A percentile compares a stretch with the other conserved stretches of the same genome.
phyloP scores from a whole-genome alignment of 192 early-diverging fungal species.

The Coemansia sp. region DNA sequence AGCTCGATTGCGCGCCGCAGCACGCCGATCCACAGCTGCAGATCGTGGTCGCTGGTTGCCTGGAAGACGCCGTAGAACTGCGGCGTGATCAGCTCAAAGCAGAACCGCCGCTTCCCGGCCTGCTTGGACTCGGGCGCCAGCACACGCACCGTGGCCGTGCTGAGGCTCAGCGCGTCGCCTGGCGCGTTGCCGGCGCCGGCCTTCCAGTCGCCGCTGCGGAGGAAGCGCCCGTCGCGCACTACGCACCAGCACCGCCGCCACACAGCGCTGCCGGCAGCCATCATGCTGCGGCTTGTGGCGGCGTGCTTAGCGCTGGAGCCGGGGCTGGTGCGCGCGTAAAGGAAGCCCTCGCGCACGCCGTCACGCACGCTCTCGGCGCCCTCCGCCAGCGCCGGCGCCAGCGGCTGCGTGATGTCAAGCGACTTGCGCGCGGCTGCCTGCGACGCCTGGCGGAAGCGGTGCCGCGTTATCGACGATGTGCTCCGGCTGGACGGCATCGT shows the following conservation, averaged over 20 bases:
- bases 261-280: slow-evolving; percentile 15
- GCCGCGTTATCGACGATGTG: background rate
- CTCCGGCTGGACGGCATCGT: background rate
- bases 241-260: slow-evolving; percentile 55
- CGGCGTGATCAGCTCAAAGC: slow-evolving; percentile 83
- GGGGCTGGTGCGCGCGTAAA: slow-evolving; percentile 27
- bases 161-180: slow-evolving; percentile 28
- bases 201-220: slow-evolving; percentile 11
- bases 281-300: slow-evolving; percentile 28
- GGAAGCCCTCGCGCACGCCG: slow-evolving; percentile 44
- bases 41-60: slow-evolving; percentile 67
- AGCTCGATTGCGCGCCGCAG: slow-evolving; percentile 52
- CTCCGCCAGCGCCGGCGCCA: background rate
- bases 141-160: slow-evolving; percentile 43
- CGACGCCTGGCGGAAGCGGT: background rate
- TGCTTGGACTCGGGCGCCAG: slow-evolving; percentile 34
- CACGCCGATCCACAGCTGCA: slow-evolving; percentile 70
- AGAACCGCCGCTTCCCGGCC: slow-evolving; percentile 60
- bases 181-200: slow-evolving; percentile 5
- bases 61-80: slow-evolving; percentile 71
- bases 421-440: background rate
- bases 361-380: slow-evolving; percentile 9
- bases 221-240: slow-evolving; percentile 38
- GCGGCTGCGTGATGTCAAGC: background rate
- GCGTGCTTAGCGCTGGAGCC: slow-evolving; percentile 8